These are phyloP conservation scores for Russula sp. DNA, from an alignment of 768 basidiomycete species.

Conservation along the genomic window DNA sequence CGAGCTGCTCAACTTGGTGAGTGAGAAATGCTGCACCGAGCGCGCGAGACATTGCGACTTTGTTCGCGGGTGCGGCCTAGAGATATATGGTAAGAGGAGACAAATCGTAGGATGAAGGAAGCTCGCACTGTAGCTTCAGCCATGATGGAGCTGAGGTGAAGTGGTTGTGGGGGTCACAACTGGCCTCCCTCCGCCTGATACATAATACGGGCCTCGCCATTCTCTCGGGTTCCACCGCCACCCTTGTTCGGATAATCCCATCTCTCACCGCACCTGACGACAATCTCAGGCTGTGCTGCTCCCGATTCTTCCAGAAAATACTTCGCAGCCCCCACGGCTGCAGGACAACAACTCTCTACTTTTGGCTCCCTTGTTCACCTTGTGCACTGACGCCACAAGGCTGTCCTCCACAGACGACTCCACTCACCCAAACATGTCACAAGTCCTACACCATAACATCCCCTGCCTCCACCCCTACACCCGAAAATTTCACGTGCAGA, in stretches of 20 bases:
- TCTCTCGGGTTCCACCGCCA: neutral
- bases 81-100: neutral
- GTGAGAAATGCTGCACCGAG: constrained; percentile 82
- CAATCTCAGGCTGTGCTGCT: too few relatives aligned
- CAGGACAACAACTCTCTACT: neutral
- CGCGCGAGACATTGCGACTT: constrained; percentile 78
- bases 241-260: neutral
- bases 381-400: neutral
- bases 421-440: neutral
- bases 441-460: neutral
- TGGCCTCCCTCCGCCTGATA: neutral
- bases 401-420: too few relatives aligned
- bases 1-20: constrained; percentile 84
- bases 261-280: too few relatives aligned
- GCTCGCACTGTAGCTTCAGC: neutral
- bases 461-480: neutral
- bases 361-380: neutral
- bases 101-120: neutral
- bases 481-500: neutral
- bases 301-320: too few relatives aligned
- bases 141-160: neutral
- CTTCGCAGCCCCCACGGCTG: neutral
- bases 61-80: constrained; percentile 32
- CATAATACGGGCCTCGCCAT: neutral
- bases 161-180: neutral